Evolutionary conservation across 2,329 filamentous ascomycete species (phyloP), one percentile per base, ranked within the genome.

Genomic region (Aspergillus caelatus): DNA sequence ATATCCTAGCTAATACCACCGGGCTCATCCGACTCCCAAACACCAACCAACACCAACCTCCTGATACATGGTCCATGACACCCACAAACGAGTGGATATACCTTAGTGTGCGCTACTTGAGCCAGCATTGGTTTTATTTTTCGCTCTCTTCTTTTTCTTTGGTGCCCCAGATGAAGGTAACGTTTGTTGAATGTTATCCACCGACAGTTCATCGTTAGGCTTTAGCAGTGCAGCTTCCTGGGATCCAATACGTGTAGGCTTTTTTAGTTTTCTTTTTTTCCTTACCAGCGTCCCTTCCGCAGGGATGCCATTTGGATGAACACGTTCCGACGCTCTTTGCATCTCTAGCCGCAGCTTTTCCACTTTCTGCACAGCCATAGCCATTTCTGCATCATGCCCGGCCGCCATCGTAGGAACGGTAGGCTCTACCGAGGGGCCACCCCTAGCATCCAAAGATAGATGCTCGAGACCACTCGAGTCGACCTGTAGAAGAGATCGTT

Each of bases 361-460:
- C 3, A 99, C 91, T 76, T 97, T 92, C 75, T 90, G 89, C 83
- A 97, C 88, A 10, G 94, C 95, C 72, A 88, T 88, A 52, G 88
- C 88, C 92, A 97, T 96, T 78, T 97, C 94, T 1, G 87, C 88
- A 64, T 97, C 93, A 73, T 96, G 93, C 19, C 86, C 87, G 74
- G 90, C 86, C 67, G 89, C 86, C 58, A 84, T 83, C 72, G 93
- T 84, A 62, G 91, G 87, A 55, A 85, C 81, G 54, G 77, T 71
- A 55, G 67, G 39, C 41, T 57, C 45, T 60, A 21, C 63, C 60
- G 62, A 57, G 50, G 57, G 57, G 23, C 62, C 52, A 11, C 73
- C 74, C 19, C 71, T 68, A 56, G 78, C 87, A 56, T 90, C 87
- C 1, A 97, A 85, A 52, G 86, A 90, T 50, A 97, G 85, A 2